A percentile compares a stretch with the other conserved stretches of the same genome.
These are phyloP conservation scores for Aspergillus sp. DNA, from an alignment of 2,329 filamentous ascomycete species.

Conservation along the genomic window DNA sequence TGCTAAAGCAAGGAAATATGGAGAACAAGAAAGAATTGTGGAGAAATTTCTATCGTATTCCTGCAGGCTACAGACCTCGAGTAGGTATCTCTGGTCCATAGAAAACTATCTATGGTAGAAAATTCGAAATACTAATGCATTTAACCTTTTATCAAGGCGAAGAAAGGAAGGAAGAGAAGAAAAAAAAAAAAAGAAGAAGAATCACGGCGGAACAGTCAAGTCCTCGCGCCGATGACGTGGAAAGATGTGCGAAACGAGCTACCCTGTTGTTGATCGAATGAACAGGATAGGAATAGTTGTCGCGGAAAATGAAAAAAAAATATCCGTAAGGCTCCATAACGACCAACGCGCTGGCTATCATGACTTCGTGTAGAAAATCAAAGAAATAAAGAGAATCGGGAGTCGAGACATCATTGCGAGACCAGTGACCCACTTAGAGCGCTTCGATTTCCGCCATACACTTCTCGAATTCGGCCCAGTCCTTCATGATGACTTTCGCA, in stretches of 20 bases:
- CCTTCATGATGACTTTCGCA: conserved; percentile 55
- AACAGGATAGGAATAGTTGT: no score
- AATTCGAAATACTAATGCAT: conserved; percentile 11
- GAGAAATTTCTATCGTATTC: conserved; percentile 7
- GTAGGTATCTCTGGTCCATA: conserved; percentile 6
- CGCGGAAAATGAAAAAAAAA: conserved; percentile 1
- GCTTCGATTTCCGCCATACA: conserved; percentile 40
- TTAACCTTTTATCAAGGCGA: neutral
- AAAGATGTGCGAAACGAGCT: no score
- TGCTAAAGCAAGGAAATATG: neutral
- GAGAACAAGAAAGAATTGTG: neutral
- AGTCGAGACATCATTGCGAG: conserved; percentile 9
- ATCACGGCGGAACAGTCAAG: neutral
- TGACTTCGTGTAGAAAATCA: conserved; percentile 21
- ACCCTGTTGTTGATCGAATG: no score
- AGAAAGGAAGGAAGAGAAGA: conserved; percentile 1
- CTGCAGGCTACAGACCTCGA: conserved; percentile 5
- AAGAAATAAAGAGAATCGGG: conserved; percentile 6
- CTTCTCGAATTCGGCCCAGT: conserved; percentile 44
- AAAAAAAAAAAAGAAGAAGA: conserved; percentile 2
- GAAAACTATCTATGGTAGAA: conserved; percentile 14
- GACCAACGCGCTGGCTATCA: conserved; percentile 27
- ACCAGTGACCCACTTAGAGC: conserved; percentile 9
- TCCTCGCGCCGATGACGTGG: no score
- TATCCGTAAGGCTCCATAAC: conserved; percentile 15